These are phyloP conservation scores for Helotiales sp. DNA, from an alignment of 2,329 filamentous ascomycete genomes.

Conservation along the genomic window DNA sequence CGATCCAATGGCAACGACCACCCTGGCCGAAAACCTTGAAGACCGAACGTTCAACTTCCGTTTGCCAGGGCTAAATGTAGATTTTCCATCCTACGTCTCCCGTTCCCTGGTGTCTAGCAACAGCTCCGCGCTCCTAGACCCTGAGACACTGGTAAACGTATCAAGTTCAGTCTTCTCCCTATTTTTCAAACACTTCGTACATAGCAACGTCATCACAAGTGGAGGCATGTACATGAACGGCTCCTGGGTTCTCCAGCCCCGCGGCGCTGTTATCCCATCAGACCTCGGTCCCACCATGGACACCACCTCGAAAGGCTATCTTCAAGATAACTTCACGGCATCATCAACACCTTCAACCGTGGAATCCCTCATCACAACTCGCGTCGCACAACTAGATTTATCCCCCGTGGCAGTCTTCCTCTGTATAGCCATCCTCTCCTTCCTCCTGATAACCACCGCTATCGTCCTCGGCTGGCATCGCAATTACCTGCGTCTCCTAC, in stretches of 20 bases:
- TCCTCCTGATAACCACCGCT: slow-evolving; percentile 5
- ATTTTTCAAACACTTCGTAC: slow-evolving; percentile 20
- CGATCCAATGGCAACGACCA: neutral
- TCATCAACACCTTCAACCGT: neutral
- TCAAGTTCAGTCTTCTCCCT: slow-evolving; percentile 12
- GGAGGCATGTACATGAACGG: slow-evolving; percentile 13
- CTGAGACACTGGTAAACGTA: slow-evolving; percentile 4
- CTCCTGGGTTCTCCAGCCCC: slow-evolving; percentile 10
- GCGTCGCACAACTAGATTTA: slow-evolving; percentile 9
- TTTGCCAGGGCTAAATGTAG: slow-evolving; percentile 14
- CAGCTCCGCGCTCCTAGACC: slow-evolving; percentile 7
- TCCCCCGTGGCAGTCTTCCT: slow-evolving; percentile 10
- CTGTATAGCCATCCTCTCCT: slow-evolving; percentile 8
- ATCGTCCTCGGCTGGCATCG: slow-evolving; percentile 1
- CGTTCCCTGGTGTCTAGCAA: slow-evolving; percentile 5
- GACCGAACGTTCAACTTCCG: slow-evolving; percentile 21
- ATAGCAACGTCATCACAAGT: neutral
- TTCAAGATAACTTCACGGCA: slow-evolving; percentile 5
- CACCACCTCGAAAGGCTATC: neutral
- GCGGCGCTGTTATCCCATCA: neutral
- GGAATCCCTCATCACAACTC: neutral
- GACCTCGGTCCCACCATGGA: slow-evolving; percentile 9
- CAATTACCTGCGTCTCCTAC: slow-evolving; percentile 8
- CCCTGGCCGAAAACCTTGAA: slow-evolving; percentile 6
- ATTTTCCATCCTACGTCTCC: slow-evolving; percentile 17